Base-by-base conservation (phyloP, 2,329 filamentous ascomycete genomes). In the Aspergillus pseudoviridinutans region DNA sequence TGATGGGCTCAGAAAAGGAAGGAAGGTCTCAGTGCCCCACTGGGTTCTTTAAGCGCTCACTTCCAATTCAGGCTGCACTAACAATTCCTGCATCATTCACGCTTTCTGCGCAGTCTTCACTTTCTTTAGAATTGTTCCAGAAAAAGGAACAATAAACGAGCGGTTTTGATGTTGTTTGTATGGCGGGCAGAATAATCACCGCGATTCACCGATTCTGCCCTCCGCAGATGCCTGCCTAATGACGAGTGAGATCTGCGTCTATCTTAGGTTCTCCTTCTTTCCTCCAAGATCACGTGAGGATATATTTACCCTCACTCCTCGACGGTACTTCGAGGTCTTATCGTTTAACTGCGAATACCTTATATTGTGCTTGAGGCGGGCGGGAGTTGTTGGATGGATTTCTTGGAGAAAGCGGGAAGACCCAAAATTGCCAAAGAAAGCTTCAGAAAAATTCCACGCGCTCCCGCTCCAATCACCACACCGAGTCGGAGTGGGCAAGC, bases 401-500 rank as follows among this genome's bases (percentile, higher is more conserved):
- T 25, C 29, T 51, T 38, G 49, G 50, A 55, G 52, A 55, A 27
- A 55, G 54, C 56, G 49, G 29, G 50, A 54, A 53, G 41, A 56
- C 49, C 22, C 42, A 49, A 53, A 58, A 56, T n/a, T 44, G 10
- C 44, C 20, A 24, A 50, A 50, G 32, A 57, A 47, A 49, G n/a
- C 27, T 25, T 22, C 47, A 55, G 56, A 58, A 60, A 58, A 62
- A 62, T 64, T 65, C 64, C 64, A 66, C 64, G 64, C 58, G 58
- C 64, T 64, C 49, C 56, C 52, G 59, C 51, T 55, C 59, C 61
- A 66, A 66, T 65, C 61, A 64, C 61, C 64, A 64, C 62, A 61
- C 55, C 57, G 53, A 58, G 54, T 56, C n/a, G 52, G 55, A 58
- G 61, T 58, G 58, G 58, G 58, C 56, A 51, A 56, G 56, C 25